Conservation (phyloP, 2,329 filamentous ascomycete genomes). For the Fusarium sp. region DNA sequence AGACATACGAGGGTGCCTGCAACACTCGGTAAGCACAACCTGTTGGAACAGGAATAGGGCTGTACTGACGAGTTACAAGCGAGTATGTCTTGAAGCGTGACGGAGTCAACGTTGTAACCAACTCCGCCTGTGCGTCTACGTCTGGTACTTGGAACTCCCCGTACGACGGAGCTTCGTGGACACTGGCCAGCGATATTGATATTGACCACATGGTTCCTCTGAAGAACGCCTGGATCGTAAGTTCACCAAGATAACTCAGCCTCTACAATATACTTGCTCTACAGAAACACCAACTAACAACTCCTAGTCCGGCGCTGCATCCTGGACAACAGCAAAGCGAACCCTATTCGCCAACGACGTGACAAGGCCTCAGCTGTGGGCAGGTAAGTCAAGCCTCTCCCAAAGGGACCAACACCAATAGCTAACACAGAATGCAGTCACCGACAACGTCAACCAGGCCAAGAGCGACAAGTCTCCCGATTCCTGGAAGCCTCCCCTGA, state of each 20-base stretch:
- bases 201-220: conserved; percentile 89
- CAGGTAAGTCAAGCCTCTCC: conserved; percentile 50
- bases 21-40: conserved; percentile 68
- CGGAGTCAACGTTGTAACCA: conserved; percentile 71
- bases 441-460: conserved; percentile 78
- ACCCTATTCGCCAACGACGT: conserved; percentile 83
- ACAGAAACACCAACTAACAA: conserved; percentile 18
- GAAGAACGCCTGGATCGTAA: conserved; percentile 81
- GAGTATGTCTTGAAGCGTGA: conserved; percentile 64
- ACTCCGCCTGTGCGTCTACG: conserved; percentile 71
- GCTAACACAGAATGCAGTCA: conserved; percentile 62
- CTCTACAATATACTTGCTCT: background rate
- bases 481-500: conserved; percentile 78
- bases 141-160: conserved; percentile 78
- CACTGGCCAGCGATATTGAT: conserved; percentile 76
- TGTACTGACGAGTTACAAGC: conserved; percentile 22
- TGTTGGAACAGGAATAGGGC: too few relatives aligned
- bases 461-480: conserved; percentile 84
- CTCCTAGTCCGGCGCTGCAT: conserved; percentile 73
- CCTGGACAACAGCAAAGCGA: conserved; percentile 77
- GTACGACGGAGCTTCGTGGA: conserved; percentile 81
- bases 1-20: conserved; percentile 73
- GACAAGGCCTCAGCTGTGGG: conserved; percentile 79
- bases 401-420: background rate
- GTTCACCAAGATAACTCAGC: conserved; percentile 38